phyloP scores from a whole-genome alignment of 1,284 basidiomycete genomes.

The Puccinia triticina region DNA sequence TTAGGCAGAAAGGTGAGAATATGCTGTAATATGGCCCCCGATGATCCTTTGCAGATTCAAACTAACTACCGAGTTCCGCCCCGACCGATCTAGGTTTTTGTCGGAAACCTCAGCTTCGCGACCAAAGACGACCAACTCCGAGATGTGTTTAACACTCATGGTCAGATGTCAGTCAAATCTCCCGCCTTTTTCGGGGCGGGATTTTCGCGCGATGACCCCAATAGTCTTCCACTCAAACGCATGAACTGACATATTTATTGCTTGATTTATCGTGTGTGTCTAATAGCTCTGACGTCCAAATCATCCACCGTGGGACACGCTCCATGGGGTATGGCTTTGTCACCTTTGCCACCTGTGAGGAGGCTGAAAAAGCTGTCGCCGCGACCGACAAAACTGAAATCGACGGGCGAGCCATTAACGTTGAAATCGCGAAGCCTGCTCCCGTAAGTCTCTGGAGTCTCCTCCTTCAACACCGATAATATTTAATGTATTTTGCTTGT shows the following conservation, averaged over 20 bases:
- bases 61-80: no score
- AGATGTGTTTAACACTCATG: constrained; percentile 25
- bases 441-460: constrained; percentile 64
- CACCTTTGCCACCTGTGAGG: constrained; percentile 74
- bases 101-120: constrained; percentile 47
- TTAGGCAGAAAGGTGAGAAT: constrained; percentile 55
- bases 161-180: constrained; percentile 29
- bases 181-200: not conserved
- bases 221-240: not conserved
- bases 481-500: not conserved
- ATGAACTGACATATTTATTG: no score
- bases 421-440: constrained; percentile 84
- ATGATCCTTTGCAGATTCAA: no score
- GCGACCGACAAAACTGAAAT: constrained; percentile 82
- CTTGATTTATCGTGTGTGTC: no score
- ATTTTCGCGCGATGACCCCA: not conserved
- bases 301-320: constrained; percentile 48
- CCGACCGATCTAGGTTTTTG: constrained; percentile 23
- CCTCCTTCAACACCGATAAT: not conserved
- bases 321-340: constrained; percentile 73
- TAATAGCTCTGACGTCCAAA: constrained; percentile 47
- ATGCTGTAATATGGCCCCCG: not conserved
- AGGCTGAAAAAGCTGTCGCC: constrained; percentile 82
- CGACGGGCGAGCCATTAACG: constrained; percentile 79
- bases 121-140: constrained; percentile 47